Conservation (phyloP, 257 asterid species). For the Nicotiana noctiflora region DNA sequence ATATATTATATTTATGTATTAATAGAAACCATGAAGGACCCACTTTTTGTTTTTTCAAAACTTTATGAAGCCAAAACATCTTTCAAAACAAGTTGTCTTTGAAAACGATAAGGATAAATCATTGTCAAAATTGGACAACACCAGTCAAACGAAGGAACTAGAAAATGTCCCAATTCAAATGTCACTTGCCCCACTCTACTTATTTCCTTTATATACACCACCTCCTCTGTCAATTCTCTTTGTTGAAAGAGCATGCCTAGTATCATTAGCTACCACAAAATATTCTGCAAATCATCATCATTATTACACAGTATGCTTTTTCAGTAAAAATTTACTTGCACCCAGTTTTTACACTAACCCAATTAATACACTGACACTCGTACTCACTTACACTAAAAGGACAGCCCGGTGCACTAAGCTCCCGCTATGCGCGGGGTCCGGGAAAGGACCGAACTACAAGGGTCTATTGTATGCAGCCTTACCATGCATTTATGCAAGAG, state of each 20-base stretch:
- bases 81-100: neutral
- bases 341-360: too few species aligned
- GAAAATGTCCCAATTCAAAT: neutral
- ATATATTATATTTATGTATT: too few species aligned
- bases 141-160: neutral
- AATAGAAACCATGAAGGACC: neutral
- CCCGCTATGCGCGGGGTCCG: too few species aligned
- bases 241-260: neutral
- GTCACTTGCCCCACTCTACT: neutral
- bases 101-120: neutral
- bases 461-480: too few species aligned
- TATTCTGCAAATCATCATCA: too few species aligned
- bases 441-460: too few species aligned
- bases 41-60: neutral
- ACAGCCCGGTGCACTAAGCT: too few species aligned
- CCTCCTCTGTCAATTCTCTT: neutral
- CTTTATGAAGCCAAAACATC: neutral
- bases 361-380: too few species aligned
- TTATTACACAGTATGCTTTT: too few species aligned
- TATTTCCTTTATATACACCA: neutral
- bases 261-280: neutral
- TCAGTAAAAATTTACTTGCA: too few species aligned
- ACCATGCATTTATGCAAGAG: too few species aligned
- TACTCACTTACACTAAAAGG: too few species aligned
- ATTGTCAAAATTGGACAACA: neutral